Base-by-base conservation (phyloP, 2,329 filamentous ascomycete genomes). In the Talaromyces sp. region DNA sequence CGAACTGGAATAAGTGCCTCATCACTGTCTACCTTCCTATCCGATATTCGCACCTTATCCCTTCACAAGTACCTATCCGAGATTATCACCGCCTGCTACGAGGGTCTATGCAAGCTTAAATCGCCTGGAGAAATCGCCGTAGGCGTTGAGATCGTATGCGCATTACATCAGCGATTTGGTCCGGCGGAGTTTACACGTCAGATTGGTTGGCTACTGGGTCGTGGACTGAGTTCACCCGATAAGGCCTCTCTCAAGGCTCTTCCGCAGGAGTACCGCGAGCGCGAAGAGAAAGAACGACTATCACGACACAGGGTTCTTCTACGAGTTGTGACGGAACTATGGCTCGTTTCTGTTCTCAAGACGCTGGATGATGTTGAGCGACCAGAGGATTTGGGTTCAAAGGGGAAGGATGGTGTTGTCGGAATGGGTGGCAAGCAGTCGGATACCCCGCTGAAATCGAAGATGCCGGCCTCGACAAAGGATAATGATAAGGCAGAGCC, bases 31-130 rank as follows among this genome's bases (percentile, higher is more conserved):
- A 94, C 91, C 54, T 96, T 97, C 75, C 78, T 96, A 43, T 86
- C 93, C 70, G 93, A 97, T 70, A 92, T 96, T 65, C 87, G 89
- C 65, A 89, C 90, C 22, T 82, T 97, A 24, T 97, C 92, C 63
- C 82, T 97, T 46, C 90, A 93, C 81, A 97, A 96, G 72, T 97
- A 97, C 74, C 85, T 97, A 14, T 97, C 93, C 63, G 93, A 97
- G 76, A 95, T 97, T 63, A 91, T 97, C 65, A 92, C 92, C 19
- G 93, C 93, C 56, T 96, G 91, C 77, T 96, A 93, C 71, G 93
- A 97, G 75, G 93, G 93, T 8, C 82, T 97, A 6, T 95, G 89
- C 77, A 92, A 88, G 72, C 84, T 97, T 66, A 97, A 97, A 76
- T 87, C 88, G 1, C 89, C 91, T 1, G 90, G 87, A n/a, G 93